phyloP scores from a whole-genome alignment of 2,329 filamentous ascomycete genomes.

The Fusarium dlaminii region DNA sequence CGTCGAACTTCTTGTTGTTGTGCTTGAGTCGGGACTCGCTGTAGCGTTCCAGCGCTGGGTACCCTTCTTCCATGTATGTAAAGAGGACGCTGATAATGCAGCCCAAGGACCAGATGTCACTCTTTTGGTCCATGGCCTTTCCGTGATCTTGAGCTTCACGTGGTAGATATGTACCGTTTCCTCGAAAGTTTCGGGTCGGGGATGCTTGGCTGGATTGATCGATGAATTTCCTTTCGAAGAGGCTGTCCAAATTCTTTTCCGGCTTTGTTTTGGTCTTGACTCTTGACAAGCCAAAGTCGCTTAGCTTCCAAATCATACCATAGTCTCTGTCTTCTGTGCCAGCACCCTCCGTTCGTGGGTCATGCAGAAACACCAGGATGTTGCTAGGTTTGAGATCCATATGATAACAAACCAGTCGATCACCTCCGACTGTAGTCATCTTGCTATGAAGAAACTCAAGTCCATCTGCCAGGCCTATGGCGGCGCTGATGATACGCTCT shows the following conservation, averaged over 20 bases:
- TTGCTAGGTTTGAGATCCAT: background rate
- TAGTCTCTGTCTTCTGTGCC: background rate
- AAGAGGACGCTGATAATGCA: background rate
- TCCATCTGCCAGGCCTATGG: background rate
- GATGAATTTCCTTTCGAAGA: background rate
- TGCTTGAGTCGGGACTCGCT: background rate
- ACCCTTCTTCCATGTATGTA: background rate
- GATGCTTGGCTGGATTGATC: background rate
- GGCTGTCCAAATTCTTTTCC: background rate
- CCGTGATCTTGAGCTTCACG: accelerated
- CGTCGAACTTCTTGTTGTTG: background rate
- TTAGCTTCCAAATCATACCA: background rate
- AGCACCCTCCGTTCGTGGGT: accelerated
- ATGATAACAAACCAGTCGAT: background rate
- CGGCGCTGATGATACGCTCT: background rate
- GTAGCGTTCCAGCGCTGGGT: accelerated
- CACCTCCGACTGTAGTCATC: background rate
- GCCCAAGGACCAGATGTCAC: background rate
- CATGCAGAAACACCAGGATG: background rate
- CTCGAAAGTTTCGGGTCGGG: background rate
- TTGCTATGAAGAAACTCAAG: background rate
- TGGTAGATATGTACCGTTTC: background rate
- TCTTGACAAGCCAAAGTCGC: background rate
- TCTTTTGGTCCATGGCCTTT: background rate
- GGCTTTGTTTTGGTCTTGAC: background rate